Conservation (phyloP, 2,329 filamentous ascomycete genomes). For the Pezicula neosporulosa region DNA sequence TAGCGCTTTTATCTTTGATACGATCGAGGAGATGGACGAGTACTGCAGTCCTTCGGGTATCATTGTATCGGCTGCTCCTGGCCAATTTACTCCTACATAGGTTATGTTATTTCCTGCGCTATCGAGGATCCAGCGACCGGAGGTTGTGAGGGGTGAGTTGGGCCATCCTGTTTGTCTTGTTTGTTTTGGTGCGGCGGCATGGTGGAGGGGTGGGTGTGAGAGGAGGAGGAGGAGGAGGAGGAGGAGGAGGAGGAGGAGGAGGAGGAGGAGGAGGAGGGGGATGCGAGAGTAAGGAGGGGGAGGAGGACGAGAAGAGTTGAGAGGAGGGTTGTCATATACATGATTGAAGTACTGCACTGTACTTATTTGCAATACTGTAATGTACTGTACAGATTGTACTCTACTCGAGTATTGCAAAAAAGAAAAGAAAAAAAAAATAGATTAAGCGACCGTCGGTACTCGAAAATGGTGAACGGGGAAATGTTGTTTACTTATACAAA, state of each 20-base stretch:
- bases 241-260: background rate
- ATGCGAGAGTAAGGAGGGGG: background rate
- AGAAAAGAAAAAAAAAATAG: too few species aligned
- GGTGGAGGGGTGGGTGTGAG: background rate
- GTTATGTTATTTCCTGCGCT: constrained; percentile 36
- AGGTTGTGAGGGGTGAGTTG: background rate
- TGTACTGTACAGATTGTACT: too few species aligned
- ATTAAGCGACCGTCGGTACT: too few species aligned
- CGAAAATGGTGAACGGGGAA: too few species aligned
- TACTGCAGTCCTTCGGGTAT: constrained; percentile 63
- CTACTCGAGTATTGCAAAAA: too few species aligned
- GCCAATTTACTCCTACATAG: constrained; percentile 59
- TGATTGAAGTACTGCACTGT: background rate
- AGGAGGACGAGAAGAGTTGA: background rate
- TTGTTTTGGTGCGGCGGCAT: background rate
- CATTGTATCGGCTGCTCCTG: constrained; percentile 59
- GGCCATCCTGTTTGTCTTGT: background rate
- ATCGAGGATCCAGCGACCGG: constrained; percentile 15
- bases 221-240: background rate
- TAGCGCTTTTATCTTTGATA: constrained; percentile 52
- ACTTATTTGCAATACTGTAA: too few species aligned
- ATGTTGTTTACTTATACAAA: too few species aligned
- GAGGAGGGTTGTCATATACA: background rate
- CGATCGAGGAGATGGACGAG: constrained; percentile 50
- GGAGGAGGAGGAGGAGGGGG: background rate